Conservation (phyloP, 2,329 filamentous ascomycete species). For the Venturia nashicola region DNA sequence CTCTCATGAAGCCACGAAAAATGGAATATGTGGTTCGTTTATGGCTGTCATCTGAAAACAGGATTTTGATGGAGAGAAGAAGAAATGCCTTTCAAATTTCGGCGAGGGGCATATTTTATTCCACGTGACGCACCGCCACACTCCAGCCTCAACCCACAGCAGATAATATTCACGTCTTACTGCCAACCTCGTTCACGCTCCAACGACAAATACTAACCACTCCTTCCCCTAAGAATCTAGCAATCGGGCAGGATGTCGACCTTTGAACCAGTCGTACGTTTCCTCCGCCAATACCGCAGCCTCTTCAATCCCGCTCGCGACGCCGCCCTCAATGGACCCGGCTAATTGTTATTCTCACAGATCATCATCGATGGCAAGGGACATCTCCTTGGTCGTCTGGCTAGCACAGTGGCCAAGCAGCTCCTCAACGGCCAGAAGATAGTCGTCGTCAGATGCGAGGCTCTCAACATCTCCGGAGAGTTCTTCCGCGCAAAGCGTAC, state of each 20-base stretch:
- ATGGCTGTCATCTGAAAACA: too few species aligned
- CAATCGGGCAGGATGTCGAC: slow-evolving; percentile 45
- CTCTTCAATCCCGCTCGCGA: neutral
- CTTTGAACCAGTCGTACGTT: slow-evolving; percentile 54
- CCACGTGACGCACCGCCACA: neutral
- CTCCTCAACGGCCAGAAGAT: slow-evolving; percentile 98
- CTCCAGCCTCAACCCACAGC: too few species aligned
- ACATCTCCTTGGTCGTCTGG: slow-evolving; percentile 97
- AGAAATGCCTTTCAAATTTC: too few species aligned
- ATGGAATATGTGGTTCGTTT: too few species aligned
- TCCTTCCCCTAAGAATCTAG: slow-evolving; percentile 5
- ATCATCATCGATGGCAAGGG: slow-evolving; percentile 99
- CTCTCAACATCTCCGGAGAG: slow-evolving; percentile 99
- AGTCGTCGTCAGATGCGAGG: slow-evolving; percentile 96
- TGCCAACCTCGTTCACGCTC: neutral
- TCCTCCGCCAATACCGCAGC: neutral
- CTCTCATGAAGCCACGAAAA: too few species aligned
- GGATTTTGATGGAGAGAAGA: too few species aligned
- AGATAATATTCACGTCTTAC: neutral
- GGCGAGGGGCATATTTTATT: too few species aligned
- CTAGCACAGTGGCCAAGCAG: slow-evolving; percentile 97
- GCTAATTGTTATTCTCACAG: slow-evolving; percentile 37
- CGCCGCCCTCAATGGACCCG: slow-evolving; percentile 9
- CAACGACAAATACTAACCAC: slow-evolving; percentile 6
- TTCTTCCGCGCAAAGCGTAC: slow-evolving; percentile 99